Evolutionary conservation across 23 red algal species (phyloP).

Genomic region (Chondrus crispus): DNA sequence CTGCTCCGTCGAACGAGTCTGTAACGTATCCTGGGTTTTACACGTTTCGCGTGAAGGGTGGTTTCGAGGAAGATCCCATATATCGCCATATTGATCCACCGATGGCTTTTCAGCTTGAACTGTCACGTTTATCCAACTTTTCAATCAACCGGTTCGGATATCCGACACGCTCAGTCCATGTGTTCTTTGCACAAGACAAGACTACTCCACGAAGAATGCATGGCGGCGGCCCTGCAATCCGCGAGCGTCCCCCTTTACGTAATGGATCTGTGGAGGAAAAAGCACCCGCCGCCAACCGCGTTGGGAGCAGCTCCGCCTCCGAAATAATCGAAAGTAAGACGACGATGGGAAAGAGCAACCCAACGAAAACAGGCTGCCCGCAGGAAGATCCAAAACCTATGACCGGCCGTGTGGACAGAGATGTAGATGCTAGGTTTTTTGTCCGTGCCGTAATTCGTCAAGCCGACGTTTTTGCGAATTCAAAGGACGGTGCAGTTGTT

Average conservation of each 20-base stretch:
- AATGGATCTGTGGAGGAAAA: not conserved
- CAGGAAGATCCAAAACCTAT: not conserved
- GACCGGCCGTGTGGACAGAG: conserved; percentile 7
- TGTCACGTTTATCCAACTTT: conserved; percentile 89
- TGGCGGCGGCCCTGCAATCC: not conserved
- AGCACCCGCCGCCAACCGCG: not conserved
- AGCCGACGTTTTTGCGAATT: conserved; percentile 71
- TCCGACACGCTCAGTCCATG: conserved; percentile 91
- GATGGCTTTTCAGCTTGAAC: conserved; percentile 99
- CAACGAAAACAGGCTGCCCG: not conserved
- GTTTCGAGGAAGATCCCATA: conserved; percentile 94
- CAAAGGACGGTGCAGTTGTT: conserved; percentile 66
- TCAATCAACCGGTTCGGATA: conserved; percentile 91
- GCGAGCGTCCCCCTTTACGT: not conserved
- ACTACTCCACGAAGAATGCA: conserved; percentile 1
- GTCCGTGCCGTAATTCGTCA: conserved; percentile 94
- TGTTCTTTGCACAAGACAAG: conserved; percentile 97
- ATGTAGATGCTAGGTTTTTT: conserved; percentile 96
- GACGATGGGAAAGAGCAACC: not conserved
- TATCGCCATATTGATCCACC: conserved; percentile 99
- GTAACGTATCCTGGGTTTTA: conserved; percentile 86
- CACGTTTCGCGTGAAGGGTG: conserved; percentile 77
- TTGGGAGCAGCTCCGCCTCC: not conserved
- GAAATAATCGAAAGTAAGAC: too few species aligned
- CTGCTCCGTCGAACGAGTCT: conserved; percentile 35